Percentiles rank a stretch among this genome's conserved stretches.
phyloP scores from a whole-genome alignment of 2,329 filamentous ascomycete species.

The Venturia pyrina region DNA sequence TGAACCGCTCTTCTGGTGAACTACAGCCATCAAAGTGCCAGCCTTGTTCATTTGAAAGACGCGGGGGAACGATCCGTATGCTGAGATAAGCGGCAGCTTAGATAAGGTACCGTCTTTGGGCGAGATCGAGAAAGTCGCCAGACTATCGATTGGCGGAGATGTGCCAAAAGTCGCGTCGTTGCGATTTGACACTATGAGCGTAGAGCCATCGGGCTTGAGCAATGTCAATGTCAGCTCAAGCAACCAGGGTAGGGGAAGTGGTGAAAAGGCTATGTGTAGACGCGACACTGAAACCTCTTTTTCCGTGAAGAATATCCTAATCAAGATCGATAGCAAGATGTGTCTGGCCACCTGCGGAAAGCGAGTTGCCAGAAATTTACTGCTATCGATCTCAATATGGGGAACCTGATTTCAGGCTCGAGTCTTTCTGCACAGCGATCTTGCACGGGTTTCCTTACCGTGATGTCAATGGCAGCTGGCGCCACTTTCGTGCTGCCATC shows the following conservation, averaged over 20 bases:
- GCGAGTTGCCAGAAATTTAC: not conserved
- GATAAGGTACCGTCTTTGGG: constrained; percentile 44
- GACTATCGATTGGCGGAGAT: constrained; percentile 42
- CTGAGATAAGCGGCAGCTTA: constrained; percentile 49
- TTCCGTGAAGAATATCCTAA: not conserved
- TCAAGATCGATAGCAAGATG: not conserved
- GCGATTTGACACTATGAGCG: constrained; percentile 59
- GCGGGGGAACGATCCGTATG: constrained; percentile 55
- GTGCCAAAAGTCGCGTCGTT: constrained; percentile 45
- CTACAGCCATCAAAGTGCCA: constrained; percentile 56
- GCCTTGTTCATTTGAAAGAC: constrained; percentile 57
- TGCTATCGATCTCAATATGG: not conserved
- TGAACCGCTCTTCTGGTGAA: constrained; percentile 49
- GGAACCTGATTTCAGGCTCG: not conserved
- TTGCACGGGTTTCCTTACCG: not conserved
- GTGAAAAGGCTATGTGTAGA: not conserved
- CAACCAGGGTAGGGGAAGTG: not conserved
- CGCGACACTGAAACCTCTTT: not conserved
- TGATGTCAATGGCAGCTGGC: constrained; percentile 1
- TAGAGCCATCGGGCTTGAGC: not conserved
- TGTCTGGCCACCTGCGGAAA: not conserved
- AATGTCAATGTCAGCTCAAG: not conserved
- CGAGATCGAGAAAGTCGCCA: constrained; percentile 45
- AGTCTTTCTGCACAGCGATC: not conserved
- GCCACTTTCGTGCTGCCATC: not conserved